Evolutionary conservation across 306 rosid genomes (phyloP).

Genomic region (Fagus crenata): DNA sequence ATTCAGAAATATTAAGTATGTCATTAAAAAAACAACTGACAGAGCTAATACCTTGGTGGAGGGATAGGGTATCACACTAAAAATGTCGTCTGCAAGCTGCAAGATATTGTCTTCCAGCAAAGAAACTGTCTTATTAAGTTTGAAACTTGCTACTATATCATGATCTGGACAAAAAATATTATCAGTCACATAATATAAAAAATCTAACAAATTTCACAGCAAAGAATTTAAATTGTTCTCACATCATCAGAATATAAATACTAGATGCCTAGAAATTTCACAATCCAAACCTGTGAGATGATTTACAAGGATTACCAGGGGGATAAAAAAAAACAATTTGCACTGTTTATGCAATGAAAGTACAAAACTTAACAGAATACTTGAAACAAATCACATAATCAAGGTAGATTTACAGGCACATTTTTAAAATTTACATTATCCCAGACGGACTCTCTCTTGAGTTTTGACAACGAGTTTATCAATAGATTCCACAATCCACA

Average conservation of each 20-base stretch:
- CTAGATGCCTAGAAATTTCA: background rate
- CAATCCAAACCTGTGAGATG: background rate
- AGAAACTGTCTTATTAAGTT: slow-evolving; percentile 51
- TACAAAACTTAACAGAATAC: background rate
- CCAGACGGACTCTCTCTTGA: background rate
- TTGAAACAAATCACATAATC: background rate
- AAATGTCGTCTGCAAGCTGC: slow-evolving; percentile 62
- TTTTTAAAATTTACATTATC: background rate
- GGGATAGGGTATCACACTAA: slow-evolving; percentile 57
- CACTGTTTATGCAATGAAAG: background rate
- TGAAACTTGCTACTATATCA: slow-evolving; percentile 73
- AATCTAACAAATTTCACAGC: background rate
- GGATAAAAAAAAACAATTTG: background rate
- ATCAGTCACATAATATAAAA: slow-evolving; percentile 1
- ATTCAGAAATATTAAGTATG: slow-evolving; percentile 14
- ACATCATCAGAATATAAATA: background rate
- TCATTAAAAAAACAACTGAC: slow-evolving; percentile 14
- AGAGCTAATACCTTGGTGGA: slow-evolving; percentile 52
- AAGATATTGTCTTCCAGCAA: slow-evolving; percentile 57
- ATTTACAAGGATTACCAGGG: background rate
- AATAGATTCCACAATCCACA: background rate
- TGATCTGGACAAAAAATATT: slow-evolving; percentile 48
- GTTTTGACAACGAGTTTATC: background rate
- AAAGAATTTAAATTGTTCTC: slow-evolving; percentile 1
- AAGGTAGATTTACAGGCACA: slow-evolving; percentile 3